Evolutionary conservation across 257 asterid species (phyloP).

Genomic region (Solanum acaule): DNA sequence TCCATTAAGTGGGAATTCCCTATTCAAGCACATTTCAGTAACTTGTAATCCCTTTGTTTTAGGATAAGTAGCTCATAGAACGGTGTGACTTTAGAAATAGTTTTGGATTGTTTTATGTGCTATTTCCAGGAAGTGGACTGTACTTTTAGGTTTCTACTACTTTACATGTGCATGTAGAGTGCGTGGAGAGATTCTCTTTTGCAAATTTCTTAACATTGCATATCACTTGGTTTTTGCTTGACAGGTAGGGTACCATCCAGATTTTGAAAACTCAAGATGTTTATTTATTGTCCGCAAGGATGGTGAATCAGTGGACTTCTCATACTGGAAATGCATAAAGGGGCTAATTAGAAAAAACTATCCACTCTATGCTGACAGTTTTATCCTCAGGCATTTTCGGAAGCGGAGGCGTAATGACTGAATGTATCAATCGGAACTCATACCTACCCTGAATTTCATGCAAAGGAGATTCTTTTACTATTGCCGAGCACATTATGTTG

Average conservation of each 20-base stretch:
- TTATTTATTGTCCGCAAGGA: conserved; percentile 81
- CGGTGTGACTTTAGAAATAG: neutral
- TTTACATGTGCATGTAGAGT: neutral
- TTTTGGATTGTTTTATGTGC: neutral
- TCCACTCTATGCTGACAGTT: conserved; percentile 89
- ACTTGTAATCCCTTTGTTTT: neutral
- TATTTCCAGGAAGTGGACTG: neutral
- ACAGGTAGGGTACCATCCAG: conserved; percentile 94
- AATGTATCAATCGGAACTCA: conserved; percentile 14
- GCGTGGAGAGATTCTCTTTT: neutral
- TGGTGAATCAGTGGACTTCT: conserved; percentile 87
- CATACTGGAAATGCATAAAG: conserved; percentile 97
- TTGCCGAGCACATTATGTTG: neutral
- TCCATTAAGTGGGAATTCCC: neutral
- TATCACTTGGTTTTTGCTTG: conserved; percentile 10
- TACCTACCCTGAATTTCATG: neutral
- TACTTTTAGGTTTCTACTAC: neutral
- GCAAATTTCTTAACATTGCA: neutral
- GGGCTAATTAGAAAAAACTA: conserved; percentile 80
- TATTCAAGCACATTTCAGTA: neutral
- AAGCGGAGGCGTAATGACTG: conserved; percentile 44
- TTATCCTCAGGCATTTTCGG: conserved; percentile 79
- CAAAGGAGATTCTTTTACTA: conserved; percentile 1
- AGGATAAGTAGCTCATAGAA: neutral
- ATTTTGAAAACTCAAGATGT: conserved; percentile 71